Conservation (phyloP, 257 asterid species). For the Solanum dulcamara region DNA sequence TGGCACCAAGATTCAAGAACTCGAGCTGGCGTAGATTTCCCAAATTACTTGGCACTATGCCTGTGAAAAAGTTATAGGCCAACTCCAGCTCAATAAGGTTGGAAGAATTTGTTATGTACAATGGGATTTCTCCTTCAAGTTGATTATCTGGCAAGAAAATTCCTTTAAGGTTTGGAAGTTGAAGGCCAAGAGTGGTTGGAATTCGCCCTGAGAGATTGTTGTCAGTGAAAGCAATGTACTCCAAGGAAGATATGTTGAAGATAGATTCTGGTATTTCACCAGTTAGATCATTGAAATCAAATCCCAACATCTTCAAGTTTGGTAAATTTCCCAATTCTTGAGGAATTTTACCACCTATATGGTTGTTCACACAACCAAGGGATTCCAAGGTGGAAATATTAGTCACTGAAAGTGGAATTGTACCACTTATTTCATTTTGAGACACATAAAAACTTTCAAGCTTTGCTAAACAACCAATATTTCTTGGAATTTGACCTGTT, state of each 20-base stretch:
- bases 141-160: slow-evolving; percentile 15
- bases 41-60: slow-evolving; percentile 17
- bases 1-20: slow-evolving; percentile 14
- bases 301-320: slow-evolving; percentile 18
- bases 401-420: slow-evolving; percentile 16
- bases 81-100: slow-evolving; percentile 13
- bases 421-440: slow-evolving; percentile 10
- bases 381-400: slow-evolving; percentile 20
- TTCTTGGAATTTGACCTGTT: slow-evolving; percentile 15
- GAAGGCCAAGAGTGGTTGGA: slow-evolving; percentile 12
- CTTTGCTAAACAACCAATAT: slow-evolving; percentile 15
- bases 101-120: slow-evolving; percentile 17
- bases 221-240: slow-evolving; percentile 8
- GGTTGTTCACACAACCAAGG: slow-evolving; percentile 12
- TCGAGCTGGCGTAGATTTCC: slow-evolving; percentile 20
- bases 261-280: slow-evolving; percentile 25
- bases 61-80: slow-evolving; percentile 17
- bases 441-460: slow-evolving; percentile 13
- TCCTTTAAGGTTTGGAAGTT: slow-evolving; percentile 24
- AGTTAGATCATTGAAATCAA: slow-evolving; percentile 11
- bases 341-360: slow-evolving; percentile 21
- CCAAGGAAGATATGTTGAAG: slow-evolving; percentile 24
- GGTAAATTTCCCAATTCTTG: slow-evolving; percentile 9
- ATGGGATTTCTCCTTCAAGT: slow-evolving; percentile 17
- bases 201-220: slow-evolving; percentile 15